Base-by-base conservation (phyloP, 371 early-diverging fungal genomes). In the Sporodiniella umbellata region DNA sequence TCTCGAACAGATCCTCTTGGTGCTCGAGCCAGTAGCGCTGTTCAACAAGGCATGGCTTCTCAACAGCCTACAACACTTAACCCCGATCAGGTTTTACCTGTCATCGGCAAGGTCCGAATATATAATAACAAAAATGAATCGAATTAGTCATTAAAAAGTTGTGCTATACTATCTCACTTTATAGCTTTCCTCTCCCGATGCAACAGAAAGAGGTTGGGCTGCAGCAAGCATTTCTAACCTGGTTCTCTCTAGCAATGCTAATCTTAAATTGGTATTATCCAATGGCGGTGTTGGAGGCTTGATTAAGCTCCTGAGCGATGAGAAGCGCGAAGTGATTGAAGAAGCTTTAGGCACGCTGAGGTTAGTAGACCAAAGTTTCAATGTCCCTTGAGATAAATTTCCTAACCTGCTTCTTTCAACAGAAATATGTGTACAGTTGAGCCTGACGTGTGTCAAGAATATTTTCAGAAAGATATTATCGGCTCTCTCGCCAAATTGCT, bases 141-240 rank as follows among this genome's bases (percentile, higher is more conserved):
- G n/a, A n/a, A n/a, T n/a, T n/a, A n/a, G n/a, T n/a, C n/a, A n/a
- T n/a, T n/a, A n/a, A n/a, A n/a, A n/a, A n/a, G n/a, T n/a, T n/a
- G n/a, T 12, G n/a, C 24, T n/a, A 39, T 19, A 14, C 37, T 22
- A 10, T 21, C 5, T 17, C 21, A 24, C 7, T 22, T 40, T 42
- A 23, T 55, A 89, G 87, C 60, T 91, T 6, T 67, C 70, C 8
- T 78, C 86, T 0, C 56, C 71, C 24, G 84, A 85, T 45, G 70
- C 86, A 23, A 83, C 79, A 47, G 94, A 95, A 44, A 78, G 94
- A 15, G 87, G 86, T 1, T 94, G 94, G 94, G 92, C 95, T 1
- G 90, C 90, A 5, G 86, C 94, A 3, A 86, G 90, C 51, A 78
- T 90, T 15, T 88, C 92, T 38, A 86, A 92, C 64, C 65, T 94